A percentile compares a stretch with the other conserved stretches of the same genome.
These are phyloP conservation scores for Fraxinus dipetala DNA, from an alignment of 305 asterid species.

Conservation along the genomic window DNA sequence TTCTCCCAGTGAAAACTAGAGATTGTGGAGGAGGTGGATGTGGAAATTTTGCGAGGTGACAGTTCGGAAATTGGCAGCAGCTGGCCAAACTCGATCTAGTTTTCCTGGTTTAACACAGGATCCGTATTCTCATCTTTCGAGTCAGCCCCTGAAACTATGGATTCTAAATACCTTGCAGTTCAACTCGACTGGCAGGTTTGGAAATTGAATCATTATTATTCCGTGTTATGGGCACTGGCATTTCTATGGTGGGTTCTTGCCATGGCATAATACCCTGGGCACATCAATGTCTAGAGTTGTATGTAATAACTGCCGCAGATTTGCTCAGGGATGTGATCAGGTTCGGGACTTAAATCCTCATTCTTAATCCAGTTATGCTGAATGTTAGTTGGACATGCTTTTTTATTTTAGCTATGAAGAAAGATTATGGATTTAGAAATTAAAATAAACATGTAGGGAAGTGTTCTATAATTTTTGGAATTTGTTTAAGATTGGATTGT, in stretches of 20 bases:
- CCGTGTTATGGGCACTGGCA: not conserved
- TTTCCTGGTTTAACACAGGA: not conserved
- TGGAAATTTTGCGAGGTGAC: not conserved
- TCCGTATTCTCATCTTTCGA: not conserved
- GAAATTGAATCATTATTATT: not conserved
- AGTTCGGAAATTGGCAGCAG: slow-evolving; percentile 6
- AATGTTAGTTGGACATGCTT: not conserved
- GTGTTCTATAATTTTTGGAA: not conserved
- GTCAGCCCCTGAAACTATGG: slow-evolving; percentile 14
- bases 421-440: not conserved
- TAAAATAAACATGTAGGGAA: not conserved
- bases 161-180: slow-evolving; percentile 5
- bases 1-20: slow-evolving; percentile 15
- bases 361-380: not conserved
- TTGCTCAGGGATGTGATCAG: not conserved
- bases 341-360: not conserved
- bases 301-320: not conserved
- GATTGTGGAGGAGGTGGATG: slow-evolving; percentile 14
- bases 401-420: not conserved
- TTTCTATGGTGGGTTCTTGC: not conserved
- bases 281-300: not conserved
- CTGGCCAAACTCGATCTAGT: not conserved
- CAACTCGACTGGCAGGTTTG: not conserved
- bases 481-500: not conserved
- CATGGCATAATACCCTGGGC: not conserved